A percentile compares a stretch with the other conserved stretches of the same genome.
phyloP scores from a whole-genome alignment of 352 stramenopile species.

The Globisporangium okanoganense region DNA sequence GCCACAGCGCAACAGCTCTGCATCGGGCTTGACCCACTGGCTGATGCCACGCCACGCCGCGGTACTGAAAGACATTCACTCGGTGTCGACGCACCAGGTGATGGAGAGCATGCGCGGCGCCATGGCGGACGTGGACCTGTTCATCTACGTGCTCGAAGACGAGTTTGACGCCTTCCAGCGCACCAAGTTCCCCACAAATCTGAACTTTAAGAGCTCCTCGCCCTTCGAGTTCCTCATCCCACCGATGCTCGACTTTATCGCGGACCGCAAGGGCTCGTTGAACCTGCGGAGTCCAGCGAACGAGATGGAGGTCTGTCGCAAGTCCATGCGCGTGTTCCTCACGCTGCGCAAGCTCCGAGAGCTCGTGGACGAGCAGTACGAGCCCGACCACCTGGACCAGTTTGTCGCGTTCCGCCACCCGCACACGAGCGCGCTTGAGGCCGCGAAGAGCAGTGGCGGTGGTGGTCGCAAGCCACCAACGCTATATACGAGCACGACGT shows the following conservation, averaged over 20 bases:
- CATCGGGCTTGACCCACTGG: conserved; percentile 6
- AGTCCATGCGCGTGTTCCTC: conserved; percentile 68
- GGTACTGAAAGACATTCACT: conserved; percentile 54
- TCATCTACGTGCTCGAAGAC: conserved; percentile 79
- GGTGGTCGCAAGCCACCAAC: background rate
- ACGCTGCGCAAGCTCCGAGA: conserved; percentile 49
- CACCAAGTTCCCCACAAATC: conserved; percentile 37
- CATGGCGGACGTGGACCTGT: conserved; percentile 76
- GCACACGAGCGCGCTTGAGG: conserved; percentile 45
- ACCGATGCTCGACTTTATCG: conserved; percentile 15
- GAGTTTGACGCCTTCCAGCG: conserved; percentile 51
- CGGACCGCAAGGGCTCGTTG: conserved; percentile 31
- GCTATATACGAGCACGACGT: background rate
- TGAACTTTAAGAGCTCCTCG: conserved; percentile 60
- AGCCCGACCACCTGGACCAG: conserved; percentile 43
- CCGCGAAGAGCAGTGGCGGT: conserved; percentile 8
- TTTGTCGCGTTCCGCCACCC: conserved; percentile 55
- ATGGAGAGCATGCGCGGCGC: conserved; percentile 83
- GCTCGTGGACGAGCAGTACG: conserved; percentile 42
- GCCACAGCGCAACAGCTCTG: conserved; percentile 5
- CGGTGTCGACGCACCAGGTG: conserved; percentile 58
- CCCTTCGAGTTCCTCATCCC: conserved; percentile 69
- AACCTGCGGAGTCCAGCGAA: conserved; percentile 46
- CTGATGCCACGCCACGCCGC: conserved; percentile 27
- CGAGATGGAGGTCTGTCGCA: conserved; percentile 71